A percentile compares a stretch with the other conserved stretches of the same genome.
These are phyloP conservation scores for Trichophyton schoenleinii DNA, from an alignment of 2,329 filamentous ascomycete genomes.

Conservation along the genomic window DNA sequence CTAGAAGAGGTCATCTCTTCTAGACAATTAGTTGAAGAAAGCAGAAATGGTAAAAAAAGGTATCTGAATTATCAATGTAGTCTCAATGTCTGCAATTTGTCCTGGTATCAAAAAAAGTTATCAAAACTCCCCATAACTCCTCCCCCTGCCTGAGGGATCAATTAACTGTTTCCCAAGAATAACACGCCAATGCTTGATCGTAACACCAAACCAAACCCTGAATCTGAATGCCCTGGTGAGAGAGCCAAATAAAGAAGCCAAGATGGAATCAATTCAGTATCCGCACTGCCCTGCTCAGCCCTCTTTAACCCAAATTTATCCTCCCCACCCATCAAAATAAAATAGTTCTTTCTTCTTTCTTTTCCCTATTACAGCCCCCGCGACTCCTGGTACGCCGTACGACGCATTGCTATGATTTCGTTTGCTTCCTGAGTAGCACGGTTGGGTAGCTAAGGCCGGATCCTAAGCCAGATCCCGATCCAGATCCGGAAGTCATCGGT, in stretches of 20 bases:
- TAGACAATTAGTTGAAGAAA: too few species aligned
- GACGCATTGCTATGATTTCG: background rate
- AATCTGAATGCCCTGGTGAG: background rate
- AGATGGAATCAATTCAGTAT: background rate
- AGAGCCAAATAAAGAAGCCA: background rate
- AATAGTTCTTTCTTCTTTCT: background rate
- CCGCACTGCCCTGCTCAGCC: background rate
- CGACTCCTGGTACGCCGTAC: background rate
- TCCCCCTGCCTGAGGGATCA: background rate
- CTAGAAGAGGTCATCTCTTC: too few species aligned
- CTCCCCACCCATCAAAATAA: background rate
- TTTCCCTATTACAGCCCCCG: background rate
- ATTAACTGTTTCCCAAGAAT: background rate
- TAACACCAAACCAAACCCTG: background rate
- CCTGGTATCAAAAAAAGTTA: background rate
- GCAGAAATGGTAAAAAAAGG: too few species aligned
- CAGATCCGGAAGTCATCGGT: background rate
- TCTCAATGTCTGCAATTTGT: background rate
- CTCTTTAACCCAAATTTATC: background rate
- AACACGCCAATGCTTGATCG: background rate
- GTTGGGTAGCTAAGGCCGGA: background rate
- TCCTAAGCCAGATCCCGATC: background rate
- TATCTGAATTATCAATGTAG: too few species aligned
- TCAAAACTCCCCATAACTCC: background rate
- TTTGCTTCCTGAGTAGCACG: constrained; percentile 1